A percentile compares a stretch with the other conserved stretches of the same genome.
Evolutionary conservation across 257 asterid genomes (phyloP).

Genomic region (Salvia miltiorrhiza): DNA sequence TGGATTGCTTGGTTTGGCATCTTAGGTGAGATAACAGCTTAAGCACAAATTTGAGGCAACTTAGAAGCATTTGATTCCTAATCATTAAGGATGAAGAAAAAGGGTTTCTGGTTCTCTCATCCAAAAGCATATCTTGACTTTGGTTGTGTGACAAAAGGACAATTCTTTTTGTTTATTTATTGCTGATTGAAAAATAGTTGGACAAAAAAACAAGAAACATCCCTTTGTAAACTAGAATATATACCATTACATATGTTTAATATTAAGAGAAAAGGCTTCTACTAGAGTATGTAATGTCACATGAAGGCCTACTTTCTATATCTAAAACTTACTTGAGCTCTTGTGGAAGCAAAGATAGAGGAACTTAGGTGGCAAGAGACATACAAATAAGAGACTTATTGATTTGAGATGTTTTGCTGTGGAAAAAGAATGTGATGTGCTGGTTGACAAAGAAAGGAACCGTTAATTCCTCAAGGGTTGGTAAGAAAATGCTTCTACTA

Average conservation of each 20-base stretch:
- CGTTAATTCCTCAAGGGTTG: slow-evolving; percentile 19
- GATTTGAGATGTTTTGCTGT: not conserved
- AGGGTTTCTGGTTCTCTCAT: slow-evolving; percentile 11
- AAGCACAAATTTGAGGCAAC: slow-evolving; percentile 9
- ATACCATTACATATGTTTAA: not conserved
- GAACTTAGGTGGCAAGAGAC: not conserved
- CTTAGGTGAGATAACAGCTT: slow-evolving; percentile 21
- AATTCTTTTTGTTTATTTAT: not conserved
- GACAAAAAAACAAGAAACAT: slow-evolving; percentile 7
- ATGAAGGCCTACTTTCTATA: not conserved
- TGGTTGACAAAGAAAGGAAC: slow-evolving; percentile 34
- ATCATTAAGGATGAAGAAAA: slow-evolving; percentile 10
- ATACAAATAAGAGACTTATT: not conserved
- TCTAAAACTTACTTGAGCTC: not conserved
- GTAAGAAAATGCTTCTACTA: slow-evolving; percentile 16
- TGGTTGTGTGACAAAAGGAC: not conserved
- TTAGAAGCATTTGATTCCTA: slow-evolving; percentile 35
- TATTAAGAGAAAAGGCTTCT: not conserved
- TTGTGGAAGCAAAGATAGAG: not conserved
- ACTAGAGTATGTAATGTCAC: slow-evolving; percentile 1
- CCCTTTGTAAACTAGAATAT: slow-evolving; percentile 2
- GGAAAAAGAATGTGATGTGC: slow-evolving; percentile 15
- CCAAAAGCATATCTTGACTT: slow-evolving; percentile 14
- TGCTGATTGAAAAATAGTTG: not conserved
- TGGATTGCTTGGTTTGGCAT: slow-evolving; percentile 25